Base-by-base conservation (phyloP, 73 alveolate genomes). In the Urostyla sp. region DNA sequence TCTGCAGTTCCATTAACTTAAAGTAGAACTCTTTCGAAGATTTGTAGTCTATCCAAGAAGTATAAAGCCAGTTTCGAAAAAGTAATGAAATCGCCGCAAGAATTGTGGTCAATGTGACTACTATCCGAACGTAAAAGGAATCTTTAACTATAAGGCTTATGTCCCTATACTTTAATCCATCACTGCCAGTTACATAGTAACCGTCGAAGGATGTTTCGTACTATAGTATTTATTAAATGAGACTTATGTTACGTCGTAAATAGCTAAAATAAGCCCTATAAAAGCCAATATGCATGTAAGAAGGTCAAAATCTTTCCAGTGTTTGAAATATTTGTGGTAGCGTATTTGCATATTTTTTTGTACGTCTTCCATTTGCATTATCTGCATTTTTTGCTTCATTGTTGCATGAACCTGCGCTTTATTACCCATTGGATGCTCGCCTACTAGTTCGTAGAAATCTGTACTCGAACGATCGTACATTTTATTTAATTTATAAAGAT, bases 281-380 rank as follows among this genome's bases (percentile, higher is more conserved):
- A 69, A 46, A 13, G 83, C 83, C 8, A 69, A 34, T 46, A 69
- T 69, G 23, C 66, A 37, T 34, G 83, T 69, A 1, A 69, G 83
- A 67, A 69, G 44, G 24, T 69, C 83, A 48, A 48, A 69, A 34
- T 69, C 83, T 69, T 59, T 44, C 83, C 83, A 69, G 31, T 69
- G 72, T 18, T 69, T 69, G 48, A 37, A 69, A 30, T 69, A 69
- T 45, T 69, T 69, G 10, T 27, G 16, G 34, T 69, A 69, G 23
- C 83, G 40, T 3, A 0, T 28, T 24, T 69, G 72, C 72, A 69
- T 48, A 6, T 37, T 13, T n/a, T 46, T 53, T 59, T 37, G 44
- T 4, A 46, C 31, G 21, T 69, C 83, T 10, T 69, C 83, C 10
- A 34, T 69, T 16, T 10, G 20, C 5, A 63, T 20, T 3, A 38